These are phyloP conservation scores for Epichloe bromicola DNA, from an alignment of 2,329 filamentous ascomycete species.

Conservation along the genomic window DNA sequence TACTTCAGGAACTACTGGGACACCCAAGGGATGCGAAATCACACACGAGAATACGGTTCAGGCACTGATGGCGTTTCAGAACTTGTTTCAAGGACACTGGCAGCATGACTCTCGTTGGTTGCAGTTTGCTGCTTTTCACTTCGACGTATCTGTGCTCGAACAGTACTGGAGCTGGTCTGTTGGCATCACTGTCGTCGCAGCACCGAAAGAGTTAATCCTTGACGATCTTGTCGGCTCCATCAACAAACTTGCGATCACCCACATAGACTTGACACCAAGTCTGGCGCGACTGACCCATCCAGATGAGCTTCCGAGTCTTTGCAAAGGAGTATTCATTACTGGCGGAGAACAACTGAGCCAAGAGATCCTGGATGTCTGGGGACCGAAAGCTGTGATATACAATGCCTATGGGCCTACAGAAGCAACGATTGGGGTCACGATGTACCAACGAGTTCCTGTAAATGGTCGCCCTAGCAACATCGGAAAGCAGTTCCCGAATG, in stretches of 20 bases:
- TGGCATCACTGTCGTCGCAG: constrained; percentile 71
- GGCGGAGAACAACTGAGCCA: constrained; percentile 81
- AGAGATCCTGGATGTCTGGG: constrained; percentile 81
- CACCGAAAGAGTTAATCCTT: constrained; percentile 71
- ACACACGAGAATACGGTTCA: constrained; percentile 84
- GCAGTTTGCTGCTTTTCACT: constrained; percentile 89
- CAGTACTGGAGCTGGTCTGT: constrained; percentile 95
- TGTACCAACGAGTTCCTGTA: constrained; percentile 66
- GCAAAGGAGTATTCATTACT: constrained; percentile 80
- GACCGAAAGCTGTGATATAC: constrained; percentile 66
- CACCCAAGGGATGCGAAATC: constrained; percentile 76
- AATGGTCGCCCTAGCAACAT: constrained; percentile 82
- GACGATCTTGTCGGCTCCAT: constrained; percentile 70
- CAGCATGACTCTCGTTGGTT: constrained; percentile 63
- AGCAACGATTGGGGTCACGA: constrained; percentile 84
- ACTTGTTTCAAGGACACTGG: constrained; percentile 67
- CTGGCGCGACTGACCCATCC: constrained; percentile 68
- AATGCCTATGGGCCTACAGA: constrained; percentile 91
- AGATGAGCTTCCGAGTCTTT: constrained; percentile 66
- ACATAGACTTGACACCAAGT: constrained; percentile 85
- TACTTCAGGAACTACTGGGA: constrained; percentile 77
- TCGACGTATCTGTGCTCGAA: constrained; percentile 85
- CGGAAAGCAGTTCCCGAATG: constrained; percentile 74
- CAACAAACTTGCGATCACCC: constrained; percentile 60
- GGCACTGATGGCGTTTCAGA: constrained; percentile 75